Conservation (phyloP, 208 protist species). For the Borovskyia barvae region DNA sequence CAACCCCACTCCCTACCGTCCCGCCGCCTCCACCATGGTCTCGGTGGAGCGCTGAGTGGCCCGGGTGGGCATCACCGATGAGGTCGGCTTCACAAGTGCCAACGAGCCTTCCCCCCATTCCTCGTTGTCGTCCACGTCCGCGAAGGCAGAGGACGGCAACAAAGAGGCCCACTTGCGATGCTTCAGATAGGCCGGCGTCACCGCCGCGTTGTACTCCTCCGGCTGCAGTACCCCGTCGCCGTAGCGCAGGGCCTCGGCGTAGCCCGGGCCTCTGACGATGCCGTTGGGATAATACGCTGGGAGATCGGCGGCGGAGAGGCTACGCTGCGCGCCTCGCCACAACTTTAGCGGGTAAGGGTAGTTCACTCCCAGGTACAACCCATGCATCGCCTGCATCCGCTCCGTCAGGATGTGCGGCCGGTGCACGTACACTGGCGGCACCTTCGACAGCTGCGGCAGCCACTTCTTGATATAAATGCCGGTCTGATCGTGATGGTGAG, state of each 20-base stretch:
- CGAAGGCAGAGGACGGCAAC: slow-evolving; percentile 37
- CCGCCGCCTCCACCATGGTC: too few species aligned
- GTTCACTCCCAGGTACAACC: slow-evolving; percentile 70
- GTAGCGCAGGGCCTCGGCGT: slow-evolving; percentile 74
- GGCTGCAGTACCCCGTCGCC: slow-evolving; percentile 57
- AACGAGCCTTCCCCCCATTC: background rate
- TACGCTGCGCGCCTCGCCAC: slow-evolving; percentile 79
- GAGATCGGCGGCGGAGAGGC: slow-evolving; percentile 42
- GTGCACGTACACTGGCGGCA: slow-evolving; percentile 89
- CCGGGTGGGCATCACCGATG: too few species aligned
- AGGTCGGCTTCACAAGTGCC: too few species aligned
- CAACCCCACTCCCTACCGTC: too few species aligned
- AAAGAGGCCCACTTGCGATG: slow-evolving; percentile 29
- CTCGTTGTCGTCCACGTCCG: slow-evolving; percentile 16
- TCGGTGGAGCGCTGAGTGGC: too few species aligned
- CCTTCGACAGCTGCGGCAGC: slow-evolving; percentile 82
- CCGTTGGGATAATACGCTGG: slow-evolving; percentile 56
- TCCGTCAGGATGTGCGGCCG: slow-evolving; percentile 82
- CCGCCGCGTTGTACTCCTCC: slow-evolving; percentile 47
- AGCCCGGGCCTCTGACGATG: slow-evolving; percentile 45
- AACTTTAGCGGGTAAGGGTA: slow-evolving; percentile 91
- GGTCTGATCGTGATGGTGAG: slow-evolving; percentile 86
- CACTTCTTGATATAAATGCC: slow-evolving; percentile 91
- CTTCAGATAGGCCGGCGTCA: slow-evolving; percentile 22
- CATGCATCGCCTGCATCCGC: slow-evolving; percentile 88